These are phyloP conservation scores for Raffaelea deltoideospora DNA, from an alignment of 2,329 filamentous ascomycete genomes.

Conservation along the genomic window DNA sequence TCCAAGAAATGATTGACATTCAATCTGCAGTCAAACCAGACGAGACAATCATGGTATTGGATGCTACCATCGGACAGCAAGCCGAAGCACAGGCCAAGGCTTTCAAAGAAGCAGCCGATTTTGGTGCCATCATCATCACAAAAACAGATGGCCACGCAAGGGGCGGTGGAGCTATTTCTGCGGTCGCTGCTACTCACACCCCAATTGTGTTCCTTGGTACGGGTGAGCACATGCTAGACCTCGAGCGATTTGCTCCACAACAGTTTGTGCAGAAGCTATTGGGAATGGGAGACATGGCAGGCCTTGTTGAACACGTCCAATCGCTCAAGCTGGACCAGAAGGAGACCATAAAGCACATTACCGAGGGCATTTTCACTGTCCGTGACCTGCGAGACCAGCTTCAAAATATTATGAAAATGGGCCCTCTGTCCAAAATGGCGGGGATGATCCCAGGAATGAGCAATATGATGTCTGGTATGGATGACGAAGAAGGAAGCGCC, in stretches of 20 bases:
- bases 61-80: constrained; percentile 90
- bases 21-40: constrained; percentile 80
- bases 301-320: constrained; percentile 91
- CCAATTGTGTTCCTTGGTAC: constrained; percentile 98
- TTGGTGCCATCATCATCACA: constrained; percentile 96
- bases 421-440: constrained; percentile 89
- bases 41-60: constrained; percentile 96
- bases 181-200: constrained; percentile 88
- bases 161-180: constrained; percentile 92
- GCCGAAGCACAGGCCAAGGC: constrained; percentile 89
- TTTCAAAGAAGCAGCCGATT: constrained; percentile 94
- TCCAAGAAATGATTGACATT: constrained; percentile 96
- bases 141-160: constrained; percentile 95
- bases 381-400: constrained; percentile 91
- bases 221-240: constrained; percentile 89
- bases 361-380: constrained; percentile 89
- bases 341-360: constrained; percentile 98
- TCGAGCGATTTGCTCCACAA: constrained; percentile 84
- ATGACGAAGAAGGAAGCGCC: constrained; percentile 86
- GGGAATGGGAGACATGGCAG: constrained; percentile 94
- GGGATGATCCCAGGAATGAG: constrained; percentile 96
- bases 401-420: constrained; percentile 99
- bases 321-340: constrained; percentile 92
- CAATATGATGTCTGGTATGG: constrained; percentile 88
- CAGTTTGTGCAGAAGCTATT: constrained; percentile 88